Base-by-base conservation (phyloP, 805 yeast genomes). In the Barnettozyma botsteinii region DNA sequence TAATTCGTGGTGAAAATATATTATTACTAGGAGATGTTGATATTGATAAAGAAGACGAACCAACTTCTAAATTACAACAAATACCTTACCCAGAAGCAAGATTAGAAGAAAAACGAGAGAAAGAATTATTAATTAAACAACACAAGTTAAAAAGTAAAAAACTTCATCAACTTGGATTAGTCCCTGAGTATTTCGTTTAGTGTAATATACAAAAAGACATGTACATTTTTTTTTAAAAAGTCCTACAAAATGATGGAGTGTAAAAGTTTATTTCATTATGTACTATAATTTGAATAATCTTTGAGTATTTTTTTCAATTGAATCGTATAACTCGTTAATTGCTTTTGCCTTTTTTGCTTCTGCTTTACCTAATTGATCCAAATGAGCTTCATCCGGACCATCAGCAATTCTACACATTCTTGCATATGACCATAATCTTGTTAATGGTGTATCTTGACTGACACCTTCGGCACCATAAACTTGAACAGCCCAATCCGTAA, bases 1-100 rank as follows among this genome's bases (percentile, higher is more conserved):
- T 93, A 66, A 81, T 93, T 30, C 82, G 98, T 64, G 98, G 98
- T 46, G 98, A 93, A 61, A 91, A 91, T 54, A 93, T 93, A 8
- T 93, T 89, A 9, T 76, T 89, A 79, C 61, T 93, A 59, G 98
- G 98, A 17, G 97, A 91, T 60, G 75, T 91, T 46, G 96, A 89
- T 61, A 83, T 87, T 46, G 95, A 86, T 56, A 74, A 67, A 47
- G 96, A 88, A 61, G 95, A 85, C 55, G 75, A 67, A 46, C 84
- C 84, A 38, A 62, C 85, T 51, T 69, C 69, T 30, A 61, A 65
- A 12, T 69, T 79, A 60, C 66, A 72, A 46, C 77, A 74, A 56
- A 69, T 85, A 18, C 76, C 75, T 25, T 88, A 76, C 57, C 68
- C 66, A 28, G 73, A 69, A 33, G 94, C 93, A 2, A 77, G 76